These are phyloP conservation scores for Lodderomyces jiufengensis DNA, from an alignment of 1,139 yeast species.

Conservation along the genomic window DNA sequence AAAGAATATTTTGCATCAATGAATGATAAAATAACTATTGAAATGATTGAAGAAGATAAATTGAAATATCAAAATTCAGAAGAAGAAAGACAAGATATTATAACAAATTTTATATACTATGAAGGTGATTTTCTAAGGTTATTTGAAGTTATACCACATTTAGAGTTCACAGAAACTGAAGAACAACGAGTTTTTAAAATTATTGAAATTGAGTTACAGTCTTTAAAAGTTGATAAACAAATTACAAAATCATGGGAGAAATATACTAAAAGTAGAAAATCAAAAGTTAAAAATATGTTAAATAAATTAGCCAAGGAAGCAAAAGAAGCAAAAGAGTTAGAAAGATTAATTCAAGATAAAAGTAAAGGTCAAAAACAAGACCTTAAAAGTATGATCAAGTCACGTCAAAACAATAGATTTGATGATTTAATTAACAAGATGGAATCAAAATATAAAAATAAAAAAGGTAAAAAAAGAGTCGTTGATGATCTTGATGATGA, in stretches of 20 bases:
- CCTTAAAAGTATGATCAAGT: conserved; percentile 49
- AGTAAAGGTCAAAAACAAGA: conserved; percentile 35
- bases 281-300: conserved; percentile 43
- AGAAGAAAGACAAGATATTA: conserved; percentile 67
- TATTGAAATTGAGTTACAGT: conserved; percentile 42
- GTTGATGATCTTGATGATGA: conserved; percentile 31
- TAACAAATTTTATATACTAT: conserved; percentile 52
- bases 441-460: conserved; percentile 52
- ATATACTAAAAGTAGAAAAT: conserved; percentile 46
- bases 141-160: conserved; percentile 75
- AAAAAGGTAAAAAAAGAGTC: conserved; percentile 33
- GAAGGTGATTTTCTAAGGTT: conserved; percentile 69
- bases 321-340: conserved; percentile 62
- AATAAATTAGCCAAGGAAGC: conserved; percentile 57
- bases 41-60: conserved; percentile 71
- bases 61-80: conserved; percentile 57
- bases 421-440: conserved; percentile 47
- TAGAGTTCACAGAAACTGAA: conserved; percentile 59
- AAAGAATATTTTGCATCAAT: conserved; percentile 58
- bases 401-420: conserved; percentile 39
- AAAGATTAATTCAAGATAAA: conserved; percentile 40
- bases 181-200: conserved; percentile 57
- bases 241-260: conserved; percentile 46
- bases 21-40: conserved; percentile 63
- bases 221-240: conserved; percentile 27